Evolutionary conservation across 2,329 filamentous ascomycete species (phyloP), one percentile per base, ranked within the genome.

Genomic region (Neofusicoccum sp.): DNA sequence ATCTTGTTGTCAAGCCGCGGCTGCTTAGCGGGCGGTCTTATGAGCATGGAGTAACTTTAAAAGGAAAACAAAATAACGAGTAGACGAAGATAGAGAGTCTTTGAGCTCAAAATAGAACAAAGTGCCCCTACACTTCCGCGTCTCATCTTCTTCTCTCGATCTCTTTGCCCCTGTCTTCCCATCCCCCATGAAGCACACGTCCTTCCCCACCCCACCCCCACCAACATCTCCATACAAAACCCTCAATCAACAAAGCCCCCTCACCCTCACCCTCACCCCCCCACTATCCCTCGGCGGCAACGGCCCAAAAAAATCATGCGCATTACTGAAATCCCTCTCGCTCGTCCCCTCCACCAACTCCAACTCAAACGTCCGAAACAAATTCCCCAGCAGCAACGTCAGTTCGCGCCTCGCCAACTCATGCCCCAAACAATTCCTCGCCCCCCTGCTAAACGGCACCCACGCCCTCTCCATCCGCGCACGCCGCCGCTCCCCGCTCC

Each of bases 391-490:
- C 28, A 60, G 45, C 9, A 67, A 5, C 43, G 62, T 61, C 6
- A 70, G 24, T 60, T 69, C 67, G 5, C 63, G 63, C 31, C 63
- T 60, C 11, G 63, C 68, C 16, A 70, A 49, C 63, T 76, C 72
- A 57, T 77, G 74, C 7, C 76, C 76, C 34, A 78, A 61, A 59
- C 76, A 79, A 31, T 66, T 65, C 26, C 75, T 63, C 7, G 68
- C 70, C 0, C 75, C 75, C 38, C 69, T 71, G 44, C 68, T 67
- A 58, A 79, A 79, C 0, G 71, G 61, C 6, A 77, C 68, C 36
- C 77, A 62, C 56, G 73, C 76, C 26, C 65, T 67, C 16, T 74
- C 67, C 14, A 76, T 47, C 6, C 38, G 58, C 16, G 36, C 38
- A 8, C 58, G 20, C 26, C 41, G 36, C 28, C n/a, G 28, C 36